These are phyloP conservation scores for Vicia faba DNA, from an alignment of 306 rosid species.

Conservation along the genomic window DNA sequence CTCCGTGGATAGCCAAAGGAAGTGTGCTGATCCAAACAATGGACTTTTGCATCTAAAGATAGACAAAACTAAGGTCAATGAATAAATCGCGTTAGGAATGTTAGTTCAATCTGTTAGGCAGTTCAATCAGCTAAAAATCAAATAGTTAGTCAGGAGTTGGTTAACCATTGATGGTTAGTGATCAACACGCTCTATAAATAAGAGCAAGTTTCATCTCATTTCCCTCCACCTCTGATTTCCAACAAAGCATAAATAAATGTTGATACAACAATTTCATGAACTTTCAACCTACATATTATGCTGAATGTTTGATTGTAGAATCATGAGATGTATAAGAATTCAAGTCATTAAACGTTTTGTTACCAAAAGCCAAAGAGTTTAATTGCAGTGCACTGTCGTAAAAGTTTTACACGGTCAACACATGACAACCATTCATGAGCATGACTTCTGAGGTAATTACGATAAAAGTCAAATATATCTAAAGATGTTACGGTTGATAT, in stretches of 20 bases:
- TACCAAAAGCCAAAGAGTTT: no score
- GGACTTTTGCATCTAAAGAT: conserved; percentile 65
- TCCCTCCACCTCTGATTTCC: conserved; percentile 6
- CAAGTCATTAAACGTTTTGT: background rate
- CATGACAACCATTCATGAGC: no score
- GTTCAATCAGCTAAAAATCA: background rate
- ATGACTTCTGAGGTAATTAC: no score
- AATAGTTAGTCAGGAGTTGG: background rate
- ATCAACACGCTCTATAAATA: background rate
- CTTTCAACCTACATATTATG: conserved; percentile 22
- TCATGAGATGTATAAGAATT: conserved; percentile 9
- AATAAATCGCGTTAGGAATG: conserved; percentile 24
- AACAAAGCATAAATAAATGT: conserved; percentile 30
- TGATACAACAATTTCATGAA: background rate
- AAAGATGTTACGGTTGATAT: no score
- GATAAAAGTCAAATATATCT: no score
- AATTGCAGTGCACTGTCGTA: no score
- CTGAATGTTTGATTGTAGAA: conserved; percentile 28
- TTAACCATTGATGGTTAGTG: conserved; percentile 6
- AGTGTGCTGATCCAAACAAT: conserved; percentile 53
- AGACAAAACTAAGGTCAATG: conserved; percentile 35
- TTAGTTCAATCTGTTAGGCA: background rate
- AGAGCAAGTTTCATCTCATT: conserved; percentile 2
- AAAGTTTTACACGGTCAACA: no score
- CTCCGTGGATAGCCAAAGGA: conserved; percentile 65